Conservation (phyloP, 2,329 filamentous ascomycete species). For the Rhinocladiella mackenziei region DNA sequence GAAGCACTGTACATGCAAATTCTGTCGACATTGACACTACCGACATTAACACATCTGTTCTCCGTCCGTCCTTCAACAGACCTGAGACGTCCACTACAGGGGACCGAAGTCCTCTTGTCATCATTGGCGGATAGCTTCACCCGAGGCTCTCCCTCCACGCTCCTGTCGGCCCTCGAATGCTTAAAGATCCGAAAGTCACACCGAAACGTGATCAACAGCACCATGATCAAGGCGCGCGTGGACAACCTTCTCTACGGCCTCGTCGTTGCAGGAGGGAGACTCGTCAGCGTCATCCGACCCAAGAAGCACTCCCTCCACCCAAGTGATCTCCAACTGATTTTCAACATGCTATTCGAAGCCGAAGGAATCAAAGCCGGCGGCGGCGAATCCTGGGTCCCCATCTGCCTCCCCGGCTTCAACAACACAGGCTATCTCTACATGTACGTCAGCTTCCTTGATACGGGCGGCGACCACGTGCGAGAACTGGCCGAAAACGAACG, state of each 20-base stretch:
- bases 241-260: slow-evolving; percentile 85
- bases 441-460: slow-evolving; percentile 93
- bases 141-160: slow-evolving; percentile 78
- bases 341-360: slow-evolving; percentile 99
- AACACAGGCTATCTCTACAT: slow-evolving; percentile 96
- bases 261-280: slow-evolving; percentile 83
- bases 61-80: slow-evolving; percentile 89
- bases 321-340: slow-evolving; percentile 90
- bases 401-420: slow-evolving; percentile 95
- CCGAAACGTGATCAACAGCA: slow-evolving; percentile 78
- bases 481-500: slow-evolving; percentile 39
- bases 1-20: slow-evolving; percentile 98
- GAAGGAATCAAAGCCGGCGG: slow-evolving; percentile 83
- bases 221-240: slow-evolving; percentile 72
- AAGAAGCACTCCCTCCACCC: slow-evolving; percentile 94
- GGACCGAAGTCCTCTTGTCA: slow-evolving; percentile 84
- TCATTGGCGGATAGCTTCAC: slow-evolving; percentile 94
- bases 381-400: slow-evolving; percentile 96
- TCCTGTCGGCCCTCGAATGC: slow-evolving; percentile 88
- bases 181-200: slow-evolving; percentile 87
- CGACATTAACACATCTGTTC: slow-evolving; percentile 81
- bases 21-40: slow-evolving; percentile 86
- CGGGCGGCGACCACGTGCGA: slow-evolving; percentile 47
- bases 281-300: slow-evolving; percentile 91
- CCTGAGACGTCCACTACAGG: slow-evolving; percentile 80